Percentiles rank a stretch among this genome's conserved stretches.
Evolutionary conservation across 2,329 filamentous ascomycete species (phyloP).

Genomic region (Colletotrichum viniferum): DNA sequence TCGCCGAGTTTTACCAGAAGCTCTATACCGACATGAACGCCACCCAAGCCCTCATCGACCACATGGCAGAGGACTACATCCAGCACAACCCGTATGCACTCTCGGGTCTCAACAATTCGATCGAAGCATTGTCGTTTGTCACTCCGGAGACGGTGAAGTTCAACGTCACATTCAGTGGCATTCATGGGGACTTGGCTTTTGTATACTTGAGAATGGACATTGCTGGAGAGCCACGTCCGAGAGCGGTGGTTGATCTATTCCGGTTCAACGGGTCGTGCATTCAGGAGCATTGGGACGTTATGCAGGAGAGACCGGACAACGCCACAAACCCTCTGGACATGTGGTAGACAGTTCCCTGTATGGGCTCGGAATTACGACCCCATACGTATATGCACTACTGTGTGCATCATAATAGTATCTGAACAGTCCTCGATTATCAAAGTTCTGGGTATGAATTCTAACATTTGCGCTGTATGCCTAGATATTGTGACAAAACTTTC

Average conservation of each 20-base stretch:
- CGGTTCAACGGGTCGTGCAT: background rate
- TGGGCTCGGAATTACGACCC: background rate
- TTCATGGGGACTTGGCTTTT: background rate
- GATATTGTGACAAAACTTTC: background rate
- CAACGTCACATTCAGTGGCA: background rate
- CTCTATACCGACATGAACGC: background rate
- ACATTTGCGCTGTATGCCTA: background rate
- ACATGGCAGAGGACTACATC: background rate
- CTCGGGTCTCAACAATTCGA: background rate
- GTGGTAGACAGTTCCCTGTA: background rate
- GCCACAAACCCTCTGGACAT: background rate
- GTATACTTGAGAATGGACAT: background rate
- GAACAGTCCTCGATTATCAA: background rate
- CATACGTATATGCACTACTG: too few species aligned
- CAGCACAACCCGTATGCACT: slow-evolving; percentile 3
- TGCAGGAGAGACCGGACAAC: background rate
- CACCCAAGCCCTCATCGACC: background rate
- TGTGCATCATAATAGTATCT: background rate
- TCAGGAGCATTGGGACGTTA: slow-evolving; percentile 6
- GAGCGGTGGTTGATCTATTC: background rate
- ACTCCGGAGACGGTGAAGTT: background rate
- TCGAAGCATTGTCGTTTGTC: background rate
- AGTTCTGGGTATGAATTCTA: background rate
- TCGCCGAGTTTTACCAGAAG: background rate
- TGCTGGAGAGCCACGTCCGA: background rate